These are phyloP conservation scores for Candida peoriensis DNA, from an alignment of 805 yeast species.

Conservation along the genomic window DNA sequence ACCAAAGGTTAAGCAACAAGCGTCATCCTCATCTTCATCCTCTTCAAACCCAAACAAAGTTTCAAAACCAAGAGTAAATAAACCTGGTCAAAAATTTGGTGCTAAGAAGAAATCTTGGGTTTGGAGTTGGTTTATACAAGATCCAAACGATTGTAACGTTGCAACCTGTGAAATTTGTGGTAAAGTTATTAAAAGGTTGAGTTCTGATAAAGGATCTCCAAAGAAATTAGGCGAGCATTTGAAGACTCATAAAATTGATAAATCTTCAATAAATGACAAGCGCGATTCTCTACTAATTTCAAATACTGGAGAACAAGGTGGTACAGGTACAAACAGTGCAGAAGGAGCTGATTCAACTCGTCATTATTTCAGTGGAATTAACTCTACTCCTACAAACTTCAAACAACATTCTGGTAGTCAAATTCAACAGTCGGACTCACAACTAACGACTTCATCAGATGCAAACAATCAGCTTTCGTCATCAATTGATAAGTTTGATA, in stretches of 20 bases:
- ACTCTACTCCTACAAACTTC: slow-evolving; percentile 10
- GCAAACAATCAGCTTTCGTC: slow-evolving; percentile 1
- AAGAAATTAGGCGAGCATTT: slow-evolving; percentile 54
- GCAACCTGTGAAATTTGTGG: slow-evolving; percentile 55
- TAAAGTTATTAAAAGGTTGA: slow-evolving; percentile 40
- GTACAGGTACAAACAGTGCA: not conserved
- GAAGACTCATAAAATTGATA: slow-evolving; percentile 45
- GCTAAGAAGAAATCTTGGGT: slow-evolving; percentile 62
- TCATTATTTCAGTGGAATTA: slow-evolving; percentile 28
- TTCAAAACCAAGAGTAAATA: slow-evolving; percentile 29
- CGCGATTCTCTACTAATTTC: slow-evolving; percentile 26
- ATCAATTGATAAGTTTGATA: slow-evolving; percentile 4
- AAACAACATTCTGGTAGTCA: slow-evolving; percentile 12
- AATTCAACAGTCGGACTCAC: not conserved
- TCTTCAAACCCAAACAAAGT: slow-evolving; percentile 6
- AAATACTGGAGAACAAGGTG: slow-evolving; percentile 1
- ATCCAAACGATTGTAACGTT: slow-evolving; percentile 38
- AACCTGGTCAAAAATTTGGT: slow-evolving; percentile 54
- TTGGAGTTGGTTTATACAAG: slow-evolving; percentile 58
- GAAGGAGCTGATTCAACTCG: slow-evolving; percentile 24
- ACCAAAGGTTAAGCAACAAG: not conserved
- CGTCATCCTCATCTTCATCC: not conserved
- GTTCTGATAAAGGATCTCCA: slow-evolving; percentile 54
- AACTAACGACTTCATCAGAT: slow-evolving; percentile 1
- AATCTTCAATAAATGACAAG: slow-evolving; percentile 35